Percentiles rank a stretch among this genome's conserved stretches.
phyloP scores from a whole-genome alignment of 805 yeast species.

The Candida montana region DNA sequence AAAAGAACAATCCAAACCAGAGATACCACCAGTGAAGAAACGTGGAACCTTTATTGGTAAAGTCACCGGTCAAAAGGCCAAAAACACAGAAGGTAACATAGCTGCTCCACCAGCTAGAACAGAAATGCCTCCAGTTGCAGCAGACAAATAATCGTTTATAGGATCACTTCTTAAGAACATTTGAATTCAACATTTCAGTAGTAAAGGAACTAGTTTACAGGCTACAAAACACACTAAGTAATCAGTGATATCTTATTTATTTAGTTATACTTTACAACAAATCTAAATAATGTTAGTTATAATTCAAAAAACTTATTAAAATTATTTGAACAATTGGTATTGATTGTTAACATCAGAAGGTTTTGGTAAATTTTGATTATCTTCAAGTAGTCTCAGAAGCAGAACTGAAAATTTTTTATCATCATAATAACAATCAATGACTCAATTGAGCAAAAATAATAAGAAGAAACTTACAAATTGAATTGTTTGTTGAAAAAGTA shows the following conservation, averaged over 20 bases:
- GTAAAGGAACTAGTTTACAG: not conserved
- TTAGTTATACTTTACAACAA: too few relatives aligned
- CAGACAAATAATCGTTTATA: too few relatives aligned
- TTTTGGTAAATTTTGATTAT: slow-evolving; percentile 59
- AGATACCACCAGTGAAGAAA: not conserved
- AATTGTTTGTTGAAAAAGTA: too few relatives aligned
- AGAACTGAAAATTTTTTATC: slow-evolving; percentile 80
- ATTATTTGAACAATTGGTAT: not conserved
- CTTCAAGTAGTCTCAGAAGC: slow-evolving; percentile 89
- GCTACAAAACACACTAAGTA: too few relatives aligned
- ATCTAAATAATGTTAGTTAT: not conserved
- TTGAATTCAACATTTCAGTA: too few relatives aligned
- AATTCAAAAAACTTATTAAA: not conserved
- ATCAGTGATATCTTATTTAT: too few relatives aligned
- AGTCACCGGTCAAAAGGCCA: not conserved
- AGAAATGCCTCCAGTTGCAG: not conserved
- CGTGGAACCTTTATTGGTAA: not conserved
- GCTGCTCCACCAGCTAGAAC: not conserved
- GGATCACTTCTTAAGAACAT: too few relatives aligned
- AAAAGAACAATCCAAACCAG: not conserved
- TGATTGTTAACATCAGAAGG: slow-evolving; percentile 28
- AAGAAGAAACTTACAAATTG: too few relatives aligned
- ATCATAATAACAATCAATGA: slow-evolving; percentile 37
- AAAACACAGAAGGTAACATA: not conserved
- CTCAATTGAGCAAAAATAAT: not conserved